These are phyloP conservation scores for Thamnidium elegans DNA, from an alignment of 192 early-diverging fungal genomes.

Conservation along the genomic window DNA sequence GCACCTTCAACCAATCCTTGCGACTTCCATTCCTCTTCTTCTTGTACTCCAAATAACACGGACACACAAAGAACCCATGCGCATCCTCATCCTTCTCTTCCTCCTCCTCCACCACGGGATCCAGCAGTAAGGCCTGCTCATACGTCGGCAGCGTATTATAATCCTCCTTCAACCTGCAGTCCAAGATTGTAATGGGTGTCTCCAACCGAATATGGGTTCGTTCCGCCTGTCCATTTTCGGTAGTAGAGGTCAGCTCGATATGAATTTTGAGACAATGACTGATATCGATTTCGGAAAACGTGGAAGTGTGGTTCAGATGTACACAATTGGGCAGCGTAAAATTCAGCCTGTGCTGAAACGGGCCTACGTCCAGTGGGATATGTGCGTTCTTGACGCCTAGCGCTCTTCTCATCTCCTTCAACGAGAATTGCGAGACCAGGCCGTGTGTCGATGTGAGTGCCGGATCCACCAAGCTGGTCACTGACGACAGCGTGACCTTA, in stretches of 20 bases:
- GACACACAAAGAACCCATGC: constrained; percentile 22
- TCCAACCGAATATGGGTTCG: constrained; percentile 20
- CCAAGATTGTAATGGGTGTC: constrained; percentile 27
- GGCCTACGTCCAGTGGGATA: constrained; percentile 6
- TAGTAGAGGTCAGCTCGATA: constrained; percentile 21
- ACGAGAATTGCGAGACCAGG: background rate
- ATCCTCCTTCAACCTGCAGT: constrained; percentile 34
- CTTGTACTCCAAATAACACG: constrained; percentile 23
- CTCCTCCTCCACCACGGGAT: background rate
- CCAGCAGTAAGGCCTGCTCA: constrained; percentile 8
- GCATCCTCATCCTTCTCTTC: background rate
- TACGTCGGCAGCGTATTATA: constrained; percentile 31
- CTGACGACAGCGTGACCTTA: constrained; percentile 5
- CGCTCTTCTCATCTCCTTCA: constrained; percentile 16
- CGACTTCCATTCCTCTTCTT: constrained; percentile 9
- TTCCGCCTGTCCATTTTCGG: background rate
- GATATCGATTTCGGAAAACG: constrained; percentile 26
- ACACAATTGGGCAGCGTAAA: constrained; percentile 34
- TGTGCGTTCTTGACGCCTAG: constrained; percentile 19
- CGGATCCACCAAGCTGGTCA: constrained; percentile 8
- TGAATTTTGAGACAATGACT: constrained; percentile 29
- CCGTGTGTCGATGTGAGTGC: background rate
- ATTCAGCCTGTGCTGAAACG: constrained; percentile 23
- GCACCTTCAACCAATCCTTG: constrained; percentile 20
- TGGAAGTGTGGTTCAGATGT: constrained; percentile 28